Base-by-base conservation (phyloP, 352 stramenopile genomes). In the Saprolegnia parasitica region DNA sequence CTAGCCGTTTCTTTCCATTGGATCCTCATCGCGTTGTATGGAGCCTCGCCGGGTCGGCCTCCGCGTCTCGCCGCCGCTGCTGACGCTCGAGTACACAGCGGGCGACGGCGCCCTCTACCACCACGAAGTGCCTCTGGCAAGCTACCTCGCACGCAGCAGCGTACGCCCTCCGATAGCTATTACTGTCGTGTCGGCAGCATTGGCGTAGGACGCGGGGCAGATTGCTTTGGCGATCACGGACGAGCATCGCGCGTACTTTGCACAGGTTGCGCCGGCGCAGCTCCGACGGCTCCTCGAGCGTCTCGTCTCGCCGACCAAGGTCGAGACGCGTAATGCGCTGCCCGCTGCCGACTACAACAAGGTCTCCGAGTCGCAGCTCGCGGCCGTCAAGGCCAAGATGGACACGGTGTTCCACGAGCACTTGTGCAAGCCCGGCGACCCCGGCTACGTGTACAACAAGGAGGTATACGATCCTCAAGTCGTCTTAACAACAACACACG, bases 271-370 rank as follows among this genome's bases (percentile, higher is more conserved):
- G 39, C 37, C 23, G 15, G 39, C 58, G 18, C 58, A 67, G 40
- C 58, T 67, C 11, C 37, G 37, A 23, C 58, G 58, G 5, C 29
- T 67, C 0, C 21, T 67, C 18, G 37, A 67, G 35, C 49, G 50
- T 16, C 11, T 67, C 15, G 23, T 55, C n/a, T 15, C 64, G 13
- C 26, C 35, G 54, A 4, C 72, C 16, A 55, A 66, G 50, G 47
- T 61, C 15, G 45, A 49, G 2, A 4, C 63, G 21, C 57, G 56
- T 0, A 37, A 70, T 35, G 47, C 56, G 10, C 64, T 92, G 21
- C 84, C 84, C 0, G 76, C 87, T 15, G 84, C 84, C 0, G 84
- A 92, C 72, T 92, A 92, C 77, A 92, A 92, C 46, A 77, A 77
- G 49, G 84, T 92, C 42, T 90, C 84, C 8, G 84, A 89, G 61